Evolutionary conservation across 495 filamentous ascomycete species (phyloP), one percentile per base, ranked within the genome.

Genomic region (Peziza echinospora): DNA sequence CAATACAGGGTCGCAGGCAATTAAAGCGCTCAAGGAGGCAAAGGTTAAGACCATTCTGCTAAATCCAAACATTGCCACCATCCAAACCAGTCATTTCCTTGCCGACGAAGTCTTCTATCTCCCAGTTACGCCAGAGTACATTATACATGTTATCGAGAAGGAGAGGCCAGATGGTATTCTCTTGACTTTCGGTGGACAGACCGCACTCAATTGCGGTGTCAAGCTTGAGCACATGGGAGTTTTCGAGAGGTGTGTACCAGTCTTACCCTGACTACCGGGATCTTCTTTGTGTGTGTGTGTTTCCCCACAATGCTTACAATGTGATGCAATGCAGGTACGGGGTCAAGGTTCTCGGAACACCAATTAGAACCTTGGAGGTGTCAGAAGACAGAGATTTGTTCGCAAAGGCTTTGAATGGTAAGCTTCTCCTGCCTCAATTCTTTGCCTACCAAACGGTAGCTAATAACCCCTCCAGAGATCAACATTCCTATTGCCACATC

Each of bases 41-140:
- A 87, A 84, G 24, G 91, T 94, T 28, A 78, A 85, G 60, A 93
- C 89, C 5, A 81, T 97, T 46, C 67, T 97, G 53, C 93, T 97
- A 62, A 97, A 97, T 63, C 89, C 89, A 43, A 97, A 97, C 62
- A 96, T 97, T 62, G 89, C 89, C 44, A 97, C 89, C 47, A 93
- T 97, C 52, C 89, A 97, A 65, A 97, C 89, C 19, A 92, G 87
- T 53, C 89, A 93, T 67, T 75, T 75, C 54, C 74, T 97, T 53
- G 85, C 85, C 46, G 89, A 97, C 63, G 93, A 97, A 69, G 84
- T 97, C 48, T 97, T 94, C 68, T 97, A 94, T 68, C 75, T 97
- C 19, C 89, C 89, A 19, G 85, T 97, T 56, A 96, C 83, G 26
- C 78, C 83, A 21, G 87, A 96, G 51, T 96, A 93, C 58, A 85